Evolutionary conservation across 2,329 filamentous ascomycete genomes (phyloP).

Genomic region (Didymella pinodella): DNA sequence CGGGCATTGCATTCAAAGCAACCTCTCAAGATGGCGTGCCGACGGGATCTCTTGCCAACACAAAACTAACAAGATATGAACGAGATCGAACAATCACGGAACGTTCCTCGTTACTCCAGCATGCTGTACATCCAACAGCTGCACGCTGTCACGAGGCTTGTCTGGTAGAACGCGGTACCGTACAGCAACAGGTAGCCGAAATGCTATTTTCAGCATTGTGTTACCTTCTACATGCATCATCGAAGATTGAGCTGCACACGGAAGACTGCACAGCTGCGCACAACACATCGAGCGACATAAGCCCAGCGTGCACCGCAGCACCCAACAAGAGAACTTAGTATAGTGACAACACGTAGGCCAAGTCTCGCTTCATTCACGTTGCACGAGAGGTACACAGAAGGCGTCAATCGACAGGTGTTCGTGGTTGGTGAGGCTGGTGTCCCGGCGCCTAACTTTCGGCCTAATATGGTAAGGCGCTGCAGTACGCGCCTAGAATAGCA

Average conservation of each 20-base stretch:
- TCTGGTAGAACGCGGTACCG: constrained; percentile 11
- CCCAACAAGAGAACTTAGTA: constrained; percentile 24
- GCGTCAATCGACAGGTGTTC: constrained; percentile 33
- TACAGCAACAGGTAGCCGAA: constrained; percentile 7
- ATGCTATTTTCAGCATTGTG: constrained; percentile 20
- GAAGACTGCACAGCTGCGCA: constrained; percentile 13
- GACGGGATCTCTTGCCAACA: no score
- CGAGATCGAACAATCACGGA: not conserved
- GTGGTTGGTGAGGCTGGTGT: constrained; percentile 29
- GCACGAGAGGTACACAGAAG: constrained; percentile 28
- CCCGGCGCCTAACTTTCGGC: constrained; percentile 40
- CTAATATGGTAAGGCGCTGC: constrained; percentile 34
- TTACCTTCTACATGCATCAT: constrained; percentile 21
- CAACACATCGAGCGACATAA: constrained; percentile 17
- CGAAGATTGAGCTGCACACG: constrained; percentile 17
- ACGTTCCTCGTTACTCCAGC: not conserved
- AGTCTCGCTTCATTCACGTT: constrained; percentile 39
- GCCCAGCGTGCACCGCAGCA: constrained; percentile 22
- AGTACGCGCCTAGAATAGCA: constrained; percentile 44
- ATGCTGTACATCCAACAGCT: not conserved
- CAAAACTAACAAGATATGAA: not conserved
- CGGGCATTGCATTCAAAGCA: not conserved
- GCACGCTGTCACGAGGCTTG: constrained; percentile 1
- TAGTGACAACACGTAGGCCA: constrained; percentile 43
- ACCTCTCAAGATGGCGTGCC: not conserved